Conservation (phyloP, 164 flowering plant species). For the Nelumbo lutea region DNA sequence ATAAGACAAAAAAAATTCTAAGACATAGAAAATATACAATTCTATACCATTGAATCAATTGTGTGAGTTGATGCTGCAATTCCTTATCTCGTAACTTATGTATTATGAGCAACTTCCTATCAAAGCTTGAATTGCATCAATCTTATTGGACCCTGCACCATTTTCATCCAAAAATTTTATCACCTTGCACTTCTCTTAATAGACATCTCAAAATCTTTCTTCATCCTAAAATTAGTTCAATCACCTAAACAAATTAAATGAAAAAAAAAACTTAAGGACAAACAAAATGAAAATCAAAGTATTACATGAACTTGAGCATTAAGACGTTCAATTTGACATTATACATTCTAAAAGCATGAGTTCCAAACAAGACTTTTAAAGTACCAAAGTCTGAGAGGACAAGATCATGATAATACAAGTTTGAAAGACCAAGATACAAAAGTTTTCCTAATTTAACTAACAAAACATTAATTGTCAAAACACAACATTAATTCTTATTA, state of each 20-base stretch:
- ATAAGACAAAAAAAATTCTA: background rate
- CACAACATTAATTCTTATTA: too few relatives aligned
- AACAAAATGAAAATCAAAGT: background rate
- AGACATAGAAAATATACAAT: constrained; percentile 6
- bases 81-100: constrained; percentile 87
- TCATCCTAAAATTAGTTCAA: constrained; percentile 64
- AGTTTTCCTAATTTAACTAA: too few relatives aligned
- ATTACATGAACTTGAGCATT: background rate
- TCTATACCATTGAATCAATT: constrained; percentile 74
- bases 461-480: too few relatives aligned
- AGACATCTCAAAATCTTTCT: constrained; percentile 68
- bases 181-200: constrained; percentile 73
- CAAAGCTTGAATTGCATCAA: constrained; percentile 71
- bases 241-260: constrained; percentile 26
- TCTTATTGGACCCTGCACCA: constrained; percentile 83
- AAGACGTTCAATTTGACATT: background rate
- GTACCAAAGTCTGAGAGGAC: background rate
- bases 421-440: background rate
- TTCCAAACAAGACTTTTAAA: background rate
- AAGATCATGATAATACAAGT: background rate
- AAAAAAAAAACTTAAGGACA: background rate
- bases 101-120: constrained; percentile 61
- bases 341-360: background rate
- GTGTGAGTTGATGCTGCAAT: constrained; percentile 73
- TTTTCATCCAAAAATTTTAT: constrained; percentile 57